Evolutionary conservation across 441 rosid genomes (phyloP).

Genomic region (Aleurites moluccanus): DNA sequence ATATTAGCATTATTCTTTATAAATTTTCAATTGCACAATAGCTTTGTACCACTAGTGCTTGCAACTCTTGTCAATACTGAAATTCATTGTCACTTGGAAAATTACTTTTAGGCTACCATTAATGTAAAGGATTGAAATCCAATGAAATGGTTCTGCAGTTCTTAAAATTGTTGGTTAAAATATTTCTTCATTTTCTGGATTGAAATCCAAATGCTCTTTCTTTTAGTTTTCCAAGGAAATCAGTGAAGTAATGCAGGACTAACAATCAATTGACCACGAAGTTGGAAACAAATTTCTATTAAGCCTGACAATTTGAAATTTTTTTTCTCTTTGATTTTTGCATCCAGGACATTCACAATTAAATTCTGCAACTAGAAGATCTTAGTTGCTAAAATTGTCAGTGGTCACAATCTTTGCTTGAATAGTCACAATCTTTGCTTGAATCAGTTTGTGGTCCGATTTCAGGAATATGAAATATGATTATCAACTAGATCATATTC

Average conservation of each 20-base stretch:
- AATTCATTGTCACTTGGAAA: neutral
- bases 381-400: neutral
- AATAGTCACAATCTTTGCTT: no score
- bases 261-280: no score
- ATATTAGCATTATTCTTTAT: neutral
- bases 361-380: neutral
- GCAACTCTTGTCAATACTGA: constrained; percentile 3
- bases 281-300: neutral
- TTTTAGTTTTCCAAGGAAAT: no score
- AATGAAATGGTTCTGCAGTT: constrained; percentile 15
- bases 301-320: neutral
- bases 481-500: neutral
- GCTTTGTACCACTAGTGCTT: neutral
- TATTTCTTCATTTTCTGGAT: neutral
- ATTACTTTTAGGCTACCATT: neutral
- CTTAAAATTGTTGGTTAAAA: neutral
- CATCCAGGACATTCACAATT: neutral
- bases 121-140: constrained; percentile 10
- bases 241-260: no score
- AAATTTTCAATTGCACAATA: neutral
- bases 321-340: neutral
- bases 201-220: no score
- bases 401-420: no score
- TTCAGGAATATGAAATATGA: neutral
- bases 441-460: neutral